Conservation (phyloP, 371 early-diverging fungal genomes). For the Mortierella polycephala region DNA sequence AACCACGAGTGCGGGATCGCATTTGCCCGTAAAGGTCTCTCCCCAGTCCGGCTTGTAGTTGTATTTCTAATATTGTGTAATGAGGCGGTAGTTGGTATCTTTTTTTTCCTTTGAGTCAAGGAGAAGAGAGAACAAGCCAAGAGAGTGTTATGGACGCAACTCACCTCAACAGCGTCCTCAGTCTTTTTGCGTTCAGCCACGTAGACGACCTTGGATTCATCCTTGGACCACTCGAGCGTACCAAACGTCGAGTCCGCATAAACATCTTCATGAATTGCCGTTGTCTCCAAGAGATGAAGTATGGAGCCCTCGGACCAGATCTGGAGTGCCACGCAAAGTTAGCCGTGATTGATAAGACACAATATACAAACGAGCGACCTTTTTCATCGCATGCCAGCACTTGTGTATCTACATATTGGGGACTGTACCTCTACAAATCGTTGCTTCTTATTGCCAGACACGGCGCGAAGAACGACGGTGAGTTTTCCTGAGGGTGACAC, state of each 20-base stretch:
- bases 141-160: not conserved
- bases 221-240: slow-evolving; percentile 65
- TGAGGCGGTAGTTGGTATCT: too few relatives aligned
- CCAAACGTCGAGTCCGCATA: slow-evolving; percentile 75
- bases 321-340: slow-evolving; percentile 22
- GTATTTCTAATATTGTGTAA: slow-evolving; percentile 21
- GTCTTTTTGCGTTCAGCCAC: slow-evolving; percentile 65
- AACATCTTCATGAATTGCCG: slow-evolving; percentile 69
- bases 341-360: not conserved
- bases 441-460: slow-evolving; percentile 54
- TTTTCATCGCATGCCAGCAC: not conserved
- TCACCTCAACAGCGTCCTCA: slow-evolving; percentile 51
- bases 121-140: too few relatives aligned
- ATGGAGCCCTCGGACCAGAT: slow-evolving; percentile 61
- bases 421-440: slow-evolving; percentile 58
- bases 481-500: slow-evolving; percentile 31
- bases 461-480: slow-evolving; percentile 42
- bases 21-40: slow-evolving; percentile 62
- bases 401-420: too few relatives aligned
- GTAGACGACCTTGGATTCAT: slow-evolving; percentile 63
- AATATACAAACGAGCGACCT: not conserved
- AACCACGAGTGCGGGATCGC: slow-evolving; percentile 60
- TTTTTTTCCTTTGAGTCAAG: too few relatives aligned
- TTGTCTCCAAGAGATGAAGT: slow-evolving; percentile 61
- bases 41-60: slow-evolving; percentile 65